phyloP scores from a whole-genome alignment of 345 rosid genomes.

The Lepidium sativum region DNA sequence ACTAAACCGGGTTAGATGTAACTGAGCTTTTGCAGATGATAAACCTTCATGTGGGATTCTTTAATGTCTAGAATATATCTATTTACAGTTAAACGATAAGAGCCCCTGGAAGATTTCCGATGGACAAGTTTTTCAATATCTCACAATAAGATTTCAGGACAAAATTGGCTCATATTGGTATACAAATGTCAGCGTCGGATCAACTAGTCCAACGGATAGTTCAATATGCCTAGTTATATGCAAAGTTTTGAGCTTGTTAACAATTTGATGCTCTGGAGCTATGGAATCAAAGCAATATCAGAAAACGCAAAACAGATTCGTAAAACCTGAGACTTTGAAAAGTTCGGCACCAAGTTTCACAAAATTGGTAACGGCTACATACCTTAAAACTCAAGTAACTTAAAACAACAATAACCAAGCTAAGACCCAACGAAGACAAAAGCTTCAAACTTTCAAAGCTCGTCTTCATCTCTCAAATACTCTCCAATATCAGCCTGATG shows the following conservation, averaged over 20 bases:
- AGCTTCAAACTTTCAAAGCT: conserved; percentile 45
- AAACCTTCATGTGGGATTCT: not conserved
- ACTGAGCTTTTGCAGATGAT: not conserved
- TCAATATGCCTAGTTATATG: not conserved
- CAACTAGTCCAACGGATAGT: no score
- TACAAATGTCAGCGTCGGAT: no score
- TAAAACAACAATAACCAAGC: not conserved
- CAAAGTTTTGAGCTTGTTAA: not conserved
- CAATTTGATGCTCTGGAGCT: not conserved
- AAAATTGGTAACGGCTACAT: conserved; percentile 7
- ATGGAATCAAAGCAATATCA: not conserved
- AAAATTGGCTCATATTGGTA: not conserved
- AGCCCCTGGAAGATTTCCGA: not conserved
- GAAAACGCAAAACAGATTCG: not conserved
- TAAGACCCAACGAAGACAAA: no score
- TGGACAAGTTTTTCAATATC: not conserved
- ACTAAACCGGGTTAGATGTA: no score
- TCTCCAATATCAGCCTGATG: conserved; percentile 84
- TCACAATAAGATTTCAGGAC: not conserved
- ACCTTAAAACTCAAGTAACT: not conserved
- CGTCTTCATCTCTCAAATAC: conserved; percentile 90
- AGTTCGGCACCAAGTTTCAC: conserved; percentile 8
- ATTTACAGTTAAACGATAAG: not conserved
- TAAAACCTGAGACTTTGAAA: conserved; percentile 1
- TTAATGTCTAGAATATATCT: not conserved